phyloP scores from a whole-genome alignment of 805 yeast species.

The Starmerella geochares region DNA sequence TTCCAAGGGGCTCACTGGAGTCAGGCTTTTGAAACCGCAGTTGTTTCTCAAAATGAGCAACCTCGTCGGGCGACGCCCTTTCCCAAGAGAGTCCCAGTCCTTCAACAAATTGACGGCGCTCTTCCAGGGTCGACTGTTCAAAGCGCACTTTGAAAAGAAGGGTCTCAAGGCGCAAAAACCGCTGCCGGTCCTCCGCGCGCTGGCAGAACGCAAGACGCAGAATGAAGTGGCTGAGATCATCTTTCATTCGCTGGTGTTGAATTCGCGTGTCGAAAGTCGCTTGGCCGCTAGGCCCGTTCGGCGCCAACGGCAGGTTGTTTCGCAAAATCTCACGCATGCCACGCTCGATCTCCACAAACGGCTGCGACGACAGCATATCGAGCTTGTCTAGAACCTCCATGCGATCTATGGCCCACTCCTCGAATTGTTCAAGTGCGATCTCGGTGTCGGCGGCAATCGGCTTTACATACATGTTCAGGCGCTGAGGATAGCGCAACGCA shows the following conservation, averaged over 20 bases:
- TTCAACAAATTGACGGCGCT: slow-evolving; percentile 61
- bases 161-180: slow-evolving; percentile 70
- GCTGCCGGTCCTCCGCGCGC: slow-evolving; percentile 61
- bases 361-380: slow-evolving; percentile 52
- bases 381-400: slow-evolving; percentile 73
- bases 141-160: slow-evolving; percentile 65
- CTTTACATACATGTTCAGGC: slow-evolving; percentile 61
- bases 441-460: slow-evolving; percentile 65
- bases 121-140: slow-evolving; percentile 48
- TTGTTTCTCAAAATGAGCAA: slow-evolving; percentile 41
- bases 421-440: slow-evolving; percentile 85
- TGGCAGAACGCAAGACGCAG: slow-evolving; percentile 83
- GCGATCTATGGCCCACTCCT: slow-evolving; percentile 90
- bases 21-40: slow-evolving; percentile 35
- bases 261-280: neutral
- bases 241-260: slow-evolving; percentile 59
- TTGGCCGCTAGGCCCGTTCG: slow-evolving; percentile 26
- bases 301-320: slow-evolving; percentile 49
- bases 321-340: slow-evolving; percentile 56
- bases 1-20: slow-evolving; percentile 33
- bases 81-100: slow-evolving; percentile 62
- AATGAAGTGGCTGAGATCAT: slow-evolving; percentile 84
- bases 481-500: slow-evolving; percentile 36
- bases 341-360: slow-evolving; percentile 45
- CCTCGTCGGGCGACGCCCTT: slow-evolving; percentile 54